These are phyloP conservation scores for Rhodotorula paludigena DNA, from an alignment of 768 basidiomycete species.

Conservation along the genomic window DNA sequence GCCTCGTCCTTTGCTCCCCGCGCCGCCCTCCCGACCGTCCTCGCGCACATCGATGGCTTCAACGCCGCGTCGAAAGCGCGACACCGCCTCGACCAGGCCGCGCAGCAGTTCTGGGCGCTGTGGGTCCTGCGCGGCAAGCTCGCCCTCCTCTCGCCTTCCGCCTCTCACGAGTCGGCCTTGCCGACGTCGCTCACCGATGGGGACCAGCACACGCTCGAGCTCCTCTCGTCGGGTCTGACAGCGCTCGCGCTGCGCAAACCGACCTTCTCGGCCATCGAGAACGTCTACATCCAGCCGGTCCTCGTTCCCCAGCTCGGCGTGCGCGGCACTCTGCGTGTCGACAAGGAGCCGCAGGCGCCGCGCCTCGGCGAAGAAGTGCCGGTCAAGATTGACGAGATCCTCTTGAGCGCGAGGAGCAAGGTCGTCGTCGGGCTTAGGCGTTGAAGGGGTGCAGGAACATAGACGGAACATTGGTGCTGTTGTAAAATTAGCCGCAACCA, in stretches of 20 bases:
- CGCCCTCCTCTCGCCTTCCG: neutral
- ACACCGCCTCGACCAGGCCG: conserved; percentile 9
- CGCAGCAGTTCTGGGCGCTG: conserved; percentile 37
- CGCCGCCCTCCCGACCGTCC: conserved; percentile 7
- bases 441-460: too few relatives aligned
- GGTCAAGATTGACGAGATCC: conserved; percentile 15
- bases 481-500: too few relatives aligned
- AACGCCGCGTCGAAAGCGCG: conserved; percentile 18
- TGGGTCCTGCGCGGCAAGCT: conserved; percentile 35
- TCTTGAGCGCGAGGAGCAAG: conserved; percentile 6
- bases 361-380: conserved; percentile 10
- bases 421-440: conserved; percentile 2
- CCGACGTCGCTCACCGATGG: neutral
- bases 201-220: conserved; percentile 14
- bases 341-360: neutral
- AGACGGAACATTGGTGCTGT: too few relatives aligned
- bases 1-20: conserved; percentile 6
- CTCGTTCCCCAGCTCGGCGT: conserved; percentile 27
- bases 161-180: neutral
- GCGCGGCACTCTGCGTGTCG: conserved; percentile 11
- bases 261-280: conserved; percentile 10
- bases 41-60: conserved; percentile 16
- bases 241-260: conserved; percentile 19
- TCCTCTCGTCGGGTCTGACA: conserved; percentile 12
- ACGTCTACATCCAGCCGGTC: conserved; percentile 23